Conservation (phyloP, 2,329 filamentous ascomycete species). For the Ophiostoma fasciatum region DNA sequence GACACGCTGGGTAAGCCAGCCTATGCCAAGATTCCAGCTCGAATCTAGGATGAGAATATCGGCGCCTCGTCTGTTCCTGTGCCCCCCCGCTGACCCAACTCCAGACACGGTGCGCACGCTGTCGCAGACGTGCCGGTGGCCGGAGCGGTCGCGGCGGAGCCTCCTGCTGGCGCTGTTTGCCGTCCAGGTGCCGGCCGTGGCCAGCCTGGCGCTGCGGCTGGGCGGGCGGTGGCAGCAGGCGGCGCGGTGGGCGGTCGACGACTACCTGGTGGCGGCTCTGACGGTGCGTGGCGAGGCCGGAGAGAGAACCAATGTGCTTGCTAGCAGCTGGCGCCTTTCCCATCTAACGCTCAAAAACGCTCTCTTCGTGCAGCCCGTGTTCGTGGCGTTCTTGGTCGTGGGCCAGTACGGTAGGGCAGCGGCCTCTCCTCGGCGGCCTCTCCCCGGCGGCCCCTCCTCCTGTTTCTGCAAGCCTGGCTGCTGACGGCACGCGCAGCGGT, state of each 20-base stretch:
- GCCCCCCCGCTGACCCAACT: too few relatives aligned
- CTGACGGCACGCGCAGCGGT: slow-evolving; percentile 12
- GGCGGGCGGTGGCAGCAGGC: slow-evolving; percentile 21
- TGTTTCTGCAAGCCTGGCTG: background rate
- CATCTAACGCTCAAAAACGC: too few relatives aligned
- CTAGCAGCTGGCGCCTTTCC: too few relatives aligned
- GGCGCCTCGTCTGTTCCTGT: too few relatives aligned
- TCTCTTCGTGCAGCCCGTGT: slow-evolving; percentile 14
- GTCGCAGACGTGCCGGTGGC: slow-evolving; percentile 15
- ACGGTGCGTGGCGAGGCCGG: slow-evolving; percentile 19
- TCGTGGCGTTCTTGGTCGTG: slow-evolving; percentile 17
- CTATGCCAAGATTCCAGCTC: too few relatives aligned
- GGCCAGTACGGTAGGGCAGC: slow-evolving; percentile 18
- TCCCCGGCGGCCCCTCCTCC: background rate
- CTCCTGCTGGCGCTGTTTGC: slow-evolving; percentile 21
- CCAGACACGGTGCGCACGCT: background rate
- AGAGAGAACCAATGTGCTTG: too few relatives aligned
- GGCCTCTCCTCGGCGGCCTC: too few relatives aligned
- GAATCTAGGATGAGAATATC: too few relatives aligned
- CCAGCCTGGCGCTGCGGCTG: slow-evolving; percentile 22
- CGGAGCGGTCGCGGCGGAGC: slow-evolving; percentile 17
- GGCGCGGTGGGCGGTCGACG: slow-evolving; percentile 21
- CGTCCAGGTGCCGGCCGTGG: slow-evolving; percentile 21
- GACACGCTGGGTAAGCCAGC: background rate
- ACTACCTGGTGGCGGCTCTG: slow-evolving; percentile 24